Base-by-base conservation (phyloP, 257 asterid species). In the Ilex asprella region DNA sequence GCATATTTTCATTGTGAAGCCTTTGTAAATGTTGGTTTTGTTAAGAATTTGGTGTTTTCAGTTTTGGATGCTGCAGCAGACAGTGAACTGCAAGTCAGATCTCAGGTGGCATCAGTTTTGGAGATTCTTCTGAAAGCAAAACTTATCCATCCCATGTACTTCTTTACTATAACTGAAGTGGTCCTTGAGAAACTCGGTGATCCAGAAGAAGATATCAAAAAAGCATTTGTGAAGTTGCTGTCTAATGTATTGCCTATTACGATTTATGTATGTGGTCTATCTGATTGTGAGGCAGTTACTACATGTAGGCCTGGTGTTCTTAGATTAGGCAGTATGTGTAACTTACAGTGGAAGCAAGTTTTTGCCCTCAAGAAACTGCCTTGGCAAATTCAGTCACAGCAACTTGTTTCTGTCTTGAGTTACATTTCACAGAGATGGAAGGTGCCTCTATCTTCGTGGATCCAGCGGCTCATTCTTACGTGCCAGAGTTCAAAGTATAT, bases 361-460 rank as follows among this genome's bases (percentile, higher is more conserved):
- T 86, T 93, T 86, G 88, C 96, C 58, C 86, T 93, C 49, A 82
- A 84, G 86, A 85, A 84, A 79, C 73, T 89, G 77, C 88, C 95
- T 30, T 95, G 79, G 73, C 86, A 81, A 73, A 84, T 93, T 73
- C 96, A 89, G 62, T 85, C 99, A 47, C 97, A 89, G 77, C 99
- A 93, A 62, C 89, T 93, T 73, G 94, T 93, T 79, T 78, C 96
- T 61, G 70, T 89, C 73, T 82, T 93, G 83, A 86, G 94, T 82
- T 93, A 87, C 81, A 81, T 93, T 64, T 88, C 99, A 59, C 99
- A 86, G 79, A 84, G 97, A 73, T 93, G 97, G 96, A 89, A 89
- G 77, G 95, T 82, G 55, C 88, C 97, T 67, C 77, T 93, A 63
- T 80, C 96, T 67, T 83, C 97, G 49, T 93, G 99, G 99, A 93